Conservation (phyloP, 768 basidiomycete genomes). For the Antrodiella citrinella region DNA sequence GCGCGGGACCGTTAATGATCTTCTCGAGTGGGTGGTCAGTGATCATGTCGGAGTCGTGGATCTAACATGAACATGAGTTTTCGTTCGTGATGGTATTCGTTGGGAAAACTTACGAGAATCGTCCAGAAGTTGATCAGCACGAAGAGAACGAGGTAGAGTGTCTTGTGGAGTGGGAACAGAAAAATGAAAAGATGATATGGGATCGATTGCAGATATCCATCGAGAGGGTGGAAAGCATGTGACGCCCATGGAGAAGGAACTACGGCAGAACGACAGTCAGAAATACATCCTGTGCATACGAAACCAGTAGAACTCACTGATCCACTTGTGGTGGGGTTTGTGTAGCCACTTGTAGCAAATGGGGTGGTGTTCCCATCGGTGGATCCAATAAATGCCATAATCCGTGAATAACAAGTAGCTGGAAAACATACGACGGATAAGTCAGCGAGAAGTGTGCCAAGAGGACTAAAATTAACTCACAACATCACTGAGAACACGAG, state of each 20-base stretch:
- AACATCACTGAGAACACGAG: constrained; percentile 57
- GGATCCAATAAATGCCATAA: constrained; percentile 94
- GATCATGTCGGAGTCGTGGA: constrained; percentile 99
- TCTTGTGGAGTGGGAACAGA: constrained; percentile 85
- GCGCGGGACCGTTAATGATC: constrained; percentile 95
- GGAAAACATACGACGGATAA: constrained; percentile 11
- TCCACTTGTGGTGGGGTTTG: constrained; percentile 99
- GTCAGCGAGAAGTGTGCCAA: neutral
- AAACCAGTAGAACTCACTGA: constrained; percentile 50
- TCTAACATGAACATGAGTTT: constrained; percentile 37
- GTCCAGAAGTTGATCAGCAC: constrained; percentile 91
- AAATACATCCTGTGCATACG: neutral
- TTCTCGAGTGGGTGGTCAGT: constrained; percentile 83
- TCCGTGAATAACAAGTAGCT: constrained; percentile 87
- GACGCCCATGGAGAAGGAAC: constrained; percentile 97
- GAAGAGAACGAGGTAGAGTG: constrained; percentile 78
- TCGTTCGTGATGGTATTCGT: neutral
- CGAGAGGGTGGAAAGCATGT: constrained; percentile 94
- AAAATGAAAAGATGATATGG: constrained; percentile 93
- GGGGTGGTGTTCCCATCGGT: constrained; percentile 82
- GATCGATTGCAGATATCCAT: constrained; percentile 89
- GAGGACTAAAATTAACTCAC: constrained; percentile 36
- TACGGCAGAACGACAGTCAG: constrained; percentile 24
- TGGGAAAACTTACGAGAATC: constrained; percentile 65
- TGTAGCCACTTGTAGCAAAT: constrained; percentile 83